phyloP scores from a whole-genome alignment of 192 early-diverging fungal species.

The Umbelopsis isabellina region DNA sequence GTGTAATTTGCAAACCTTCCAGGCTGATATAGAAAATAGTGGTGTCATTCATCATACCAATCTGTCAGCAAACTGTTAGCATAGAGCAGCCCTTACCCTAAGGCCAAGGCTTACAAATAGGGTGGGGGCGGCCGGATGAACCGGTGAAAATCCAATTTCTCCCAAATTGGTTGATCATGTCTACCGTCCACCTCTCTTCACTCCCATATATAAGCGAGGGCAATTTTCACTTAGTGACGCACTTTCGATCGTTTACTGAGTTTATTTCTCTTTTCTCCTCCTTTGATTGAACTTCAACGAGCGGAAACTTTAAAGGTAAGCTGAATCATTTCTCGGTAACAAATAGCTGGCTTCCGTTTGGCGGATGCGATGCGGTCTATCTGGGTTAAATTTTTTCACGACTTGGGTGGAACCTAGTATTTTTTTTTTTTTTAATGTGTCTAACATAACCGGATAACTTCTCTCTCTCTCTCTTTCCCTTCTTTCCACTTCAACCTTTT shows the following conservation, averaged over 20 bases:
- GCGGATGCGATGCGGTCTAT: not conserved
- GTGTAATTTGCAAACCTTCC: not conserved
- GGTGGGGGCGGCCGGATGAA: not conserved
- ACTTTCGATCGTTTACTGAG: not conserved
- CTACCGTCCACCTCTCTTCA: not conserved
- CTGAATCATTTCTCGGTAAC: not conserved
- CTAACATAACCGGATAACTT: not conserved
- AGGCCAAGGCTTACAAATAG: not conserved
- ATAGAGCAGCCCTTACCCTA: not conserved
- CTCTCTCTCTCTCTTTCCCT: not conserved
- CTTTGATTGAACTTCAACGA: too few relatives aligned
- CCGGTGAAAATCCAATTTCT: not conserved
- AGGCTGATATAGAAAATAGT: not conserved
- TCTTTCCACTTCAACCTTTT: not conserved
- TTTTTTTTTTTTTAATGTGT: conserved; percentile 7
- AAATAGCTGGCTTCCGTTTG: not conserved
- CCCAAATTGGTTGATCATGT: conserved; percentile 10
- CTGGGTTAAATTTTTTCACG: conserved; percentile 15
- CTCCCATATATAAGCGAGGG: not conserved
- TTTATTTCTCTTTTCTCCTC: not conserved
- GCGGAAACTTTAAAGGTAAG: not conserved
- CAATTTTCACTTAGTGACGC: not conserved
- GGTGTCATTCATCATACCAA: not conserved
- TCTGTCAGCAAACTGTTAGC: not conserved
- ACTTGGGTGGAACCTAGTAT: conserved; percentile 1